Base-by-base conservation (phyloP, 257 asterid species). In the Solanum habrochaites region DNA sequence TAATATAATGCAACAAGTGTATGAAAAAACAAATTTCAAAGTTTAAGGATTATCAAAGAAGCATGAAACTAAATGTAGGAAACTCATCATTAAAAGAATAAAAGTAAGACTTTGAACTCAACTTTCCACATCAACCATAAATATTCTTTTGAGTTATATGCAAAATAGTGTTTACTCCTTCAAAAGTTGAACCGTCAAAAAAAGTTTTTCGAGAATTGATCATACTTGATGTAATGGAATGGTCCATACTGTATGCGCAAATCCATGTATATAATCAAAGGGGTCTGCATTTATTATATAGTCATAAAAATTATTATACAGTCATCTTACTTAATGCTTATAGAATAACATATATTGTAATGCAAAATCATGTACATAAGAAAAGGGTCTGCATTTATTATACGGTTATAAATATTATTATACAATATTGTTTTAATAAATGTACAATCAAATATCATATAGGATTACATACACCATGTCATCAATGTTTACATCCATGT, bases 111-210 rank as follows among this genome's bases (percentile, higher is more conserved):
- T 18, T 52, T 18, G 11, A 6, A 52, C 62, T 52, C 9, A 52
- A 52, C 62, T 52, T 52, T 52, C 4, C n/a, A n/a, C n/a, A n/a
- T n/a, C n/a, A n/a, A 1, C 62, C 62, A 18, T 52, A 52, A 52
- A 15, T 18, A 52, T 18, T 18, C 10, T 52, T 14, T 18, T 52
- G 62, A 52, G 62, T 52, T 16, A 52, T 52, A 18, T 52, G 10
- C 23, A 78, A 42, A 82, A 58, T 86, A 45, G 45, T 77, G 75
- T 88, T 88, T 89, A 90, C 91, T 92, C 93, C 97, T 64, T 90
- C 94, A 7, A 92, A 66, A 88, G 90, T 88, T 85, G 77, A 60
- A 83, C 93, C 98, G 94, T 89, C 88, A 87, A 89, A 80, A 88
- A 75, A 87, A 88, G 58, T 85, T 80, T n/a, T n/a, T n/a, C n/a